These are phyloP conservation scores for Globisporangium lucens DNA, from an alignment of 352 stramenopile species.

Conservation along the genomic window DNA sequence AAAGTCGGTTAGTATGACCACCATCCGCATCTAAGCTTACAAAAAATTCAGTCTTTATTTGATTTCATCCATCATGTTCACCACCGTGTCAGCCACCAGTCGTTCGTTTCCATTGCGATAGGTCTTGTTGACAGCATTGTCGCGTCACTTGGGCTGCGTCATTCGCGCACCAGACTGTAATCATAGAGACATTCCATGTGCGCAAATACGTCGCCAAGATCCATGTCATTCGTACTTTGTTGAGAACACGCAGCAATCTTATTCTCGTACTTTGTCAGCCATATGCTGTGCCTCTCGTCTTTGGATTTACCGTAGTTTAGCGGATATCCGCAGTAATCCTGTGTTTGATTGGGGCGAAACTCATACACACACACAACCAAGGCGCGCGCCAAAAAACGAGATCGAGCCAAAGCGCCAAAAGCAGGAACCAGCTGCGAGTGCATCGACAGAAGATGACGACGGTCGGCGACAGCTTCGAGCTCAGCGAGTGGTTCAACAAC, in stretches of 20 bases:
- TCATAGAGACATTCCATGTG: neutral
- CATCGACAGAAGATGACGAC: conserved; percentile 23
- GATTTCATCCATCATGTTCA: neutral
- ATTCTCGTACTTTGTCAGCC: conserved; percentile 27
- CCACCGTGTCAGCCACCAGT: neutral
- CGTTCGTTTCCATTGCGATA: neutral
- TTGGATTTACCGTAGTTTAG: conserved; percentile 5
- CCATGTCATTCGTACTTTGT: neutral
- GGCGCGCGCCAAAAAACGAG: conserved; percentile 17
- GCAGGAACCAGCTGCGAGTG: neutral
- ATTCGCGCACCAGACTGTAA: neutral
- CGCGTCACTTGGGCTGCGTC: neutral
- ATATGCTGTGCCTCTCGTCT: neutral
- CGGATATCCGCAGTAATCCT: conserved; percentile 1
- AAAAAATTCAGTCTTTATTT: conserved; percentile 17
- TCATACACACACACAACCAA: neutral
- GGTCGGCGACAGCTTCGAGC: conserved; percentile 63
- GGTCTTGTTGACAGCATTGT: neutral
- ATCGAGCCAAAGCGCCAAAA: conserved; percentile 1
- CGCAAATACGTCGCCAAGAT: neutral
- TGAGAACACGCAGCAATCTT: neutral
- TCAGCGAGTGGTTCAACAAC: conserved; percentile 82
- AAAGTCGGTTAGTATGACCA: neutral
- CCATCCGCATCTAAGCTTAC: conserved; percentile 3
- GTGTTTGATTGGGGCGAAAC: conserved; percentile 21